Evolutionary conservation across 2,329 filamentous ascomycete genomes (phyloP).

Genomic region (Fusarium sp.): DNA sequence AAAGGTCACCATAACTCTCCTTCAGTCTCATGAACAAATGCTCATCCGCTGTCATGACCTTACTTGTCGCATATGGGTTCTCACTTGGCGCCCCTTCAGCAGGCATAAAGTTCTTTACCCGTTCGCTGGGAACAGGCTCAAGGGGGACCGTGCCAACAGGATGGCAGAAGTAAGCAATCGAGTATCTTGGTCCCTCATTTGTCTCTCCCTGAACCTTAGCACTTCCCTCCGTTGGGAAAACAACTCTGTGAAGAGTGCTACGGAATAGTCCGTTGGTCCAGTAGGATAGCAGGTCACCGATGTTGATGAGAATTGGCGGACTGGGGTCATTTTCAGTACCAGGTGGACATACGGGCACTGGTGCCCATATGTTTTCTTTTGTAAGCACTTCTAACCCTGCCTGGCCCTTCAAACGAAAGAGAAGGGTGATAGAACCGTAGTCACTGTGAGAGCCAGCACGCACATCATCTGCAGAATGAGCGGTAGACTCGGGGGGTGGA

Average conservation of each 20-base stretch:
- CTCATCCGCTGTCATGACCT: conserved; percentile 71
- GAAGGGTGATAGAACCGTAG: conserved; percentile 77
- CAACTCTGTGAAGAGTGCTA: conserved; percentile 88
- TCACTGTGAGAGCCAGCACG: conserved; percentile 93
- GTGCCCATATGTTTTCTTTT: conserved; percentile 65
- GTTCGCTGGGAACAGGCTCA: conserved; percentile 69
- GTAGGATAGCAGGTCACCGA: conserved; percentile 77
- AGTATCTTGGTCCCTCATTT: conserved; percentile 66
- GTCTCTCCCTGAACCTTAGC: conserved; percentile 56
- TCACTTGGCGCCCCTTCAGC: conserved; percentile 46
- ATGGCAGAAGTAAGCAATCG: conserved; percentile 76
- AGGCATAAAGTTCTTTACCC: conserved; percentile 59
- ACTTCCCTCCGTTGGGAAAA: conserved; percentile 64
- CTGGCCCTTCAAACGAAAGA: conserved; percentile 88
- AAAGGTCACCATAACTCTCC: conserved; percentile 68
- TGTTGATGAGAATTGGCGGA: conserved; percentile 84
- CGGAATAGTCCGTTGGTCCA: conserved; percentile 92
- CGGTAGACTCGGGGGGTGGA: conserved; percentile 62
- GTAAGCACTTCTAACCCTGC: conserved; percentile 86
- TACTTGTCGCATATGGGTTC: conserved; percentile 63
- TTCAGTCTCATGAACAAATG: conserved; percentile 71
- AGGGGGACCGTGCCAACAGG: conserved; percentile 65
- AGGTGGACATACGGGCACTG: conserved; percentile 73
- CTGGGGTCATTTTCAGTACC: conserved; percentile 67
- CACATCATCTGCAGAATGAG: conserved; percentile 68